Evolutionary conservation across 2,329 filamentous ascomycete species (phyloP).

Genomic region (Sporothrix humicola): DNA sequence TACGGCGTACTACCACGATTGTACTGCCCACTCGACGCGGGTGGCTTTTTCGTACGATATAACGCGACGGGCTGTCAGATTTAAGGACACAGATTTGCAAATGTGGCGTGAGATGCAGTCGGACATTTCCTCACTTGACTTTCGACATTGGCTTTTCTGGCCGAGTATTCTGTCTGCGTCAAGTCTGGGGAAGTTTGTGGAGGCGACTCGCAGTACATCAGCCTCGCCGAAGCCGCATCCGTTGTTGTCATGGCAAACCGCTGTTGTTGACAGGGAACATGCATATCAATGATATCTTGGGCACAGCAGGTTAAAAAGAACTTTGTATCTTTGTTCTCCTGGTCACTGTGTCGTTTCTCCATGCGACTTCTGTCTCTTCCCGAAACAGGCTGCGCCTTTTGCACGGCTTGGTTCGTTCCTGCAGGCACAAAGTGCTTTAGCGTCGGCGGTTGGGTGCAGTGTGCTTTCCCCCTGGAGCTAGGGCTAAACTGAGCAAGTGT

Average conservation of each 20-base stretch:
- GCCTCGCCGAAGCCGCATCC: constrained; percentile 3
- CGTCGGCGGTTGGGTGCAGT: background rate
- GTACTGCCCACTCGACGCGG: constrained; percentile 3
- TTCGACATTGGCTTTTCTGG: background rate
- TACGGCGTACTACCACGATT: background rate
- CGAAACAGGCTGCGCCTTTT: constrained; percentile 19
- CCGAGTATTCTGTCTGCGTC: background rate
- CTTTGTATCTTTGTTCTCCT: background rate
- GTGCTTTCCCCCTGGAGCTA: constrained; percentile 18
- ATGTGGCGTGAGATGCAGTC: background rate
- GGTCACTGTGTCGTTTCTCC: background rate
- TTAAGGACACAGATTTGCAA: background rate
- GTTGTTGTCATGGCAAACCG: background rate
- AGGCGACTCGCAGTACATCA: background rate
- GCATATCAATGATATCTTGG: background rate
- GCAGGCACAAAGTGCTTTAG: constrained; percentile 13
- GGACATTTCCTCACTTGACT: too few relatives aligned
- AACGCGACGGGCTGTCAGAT: background rate
- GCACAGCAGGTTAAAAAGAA: background rate
- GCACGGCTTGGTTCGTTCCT: constrained; percentile 6
- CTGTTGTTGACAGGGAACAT: background rate
- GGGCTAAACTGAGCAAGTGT: background rate
- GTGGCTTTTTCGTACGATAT: constrained; percentile 3
- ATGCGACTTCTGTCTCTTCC: constrained; percentile 10
- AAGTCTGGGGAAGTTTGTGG: background rate